Evolutionary conservation across 768 basidiomycete genomes (phyloP).

Genomic region (Holtermannia corniformis): DNA sequence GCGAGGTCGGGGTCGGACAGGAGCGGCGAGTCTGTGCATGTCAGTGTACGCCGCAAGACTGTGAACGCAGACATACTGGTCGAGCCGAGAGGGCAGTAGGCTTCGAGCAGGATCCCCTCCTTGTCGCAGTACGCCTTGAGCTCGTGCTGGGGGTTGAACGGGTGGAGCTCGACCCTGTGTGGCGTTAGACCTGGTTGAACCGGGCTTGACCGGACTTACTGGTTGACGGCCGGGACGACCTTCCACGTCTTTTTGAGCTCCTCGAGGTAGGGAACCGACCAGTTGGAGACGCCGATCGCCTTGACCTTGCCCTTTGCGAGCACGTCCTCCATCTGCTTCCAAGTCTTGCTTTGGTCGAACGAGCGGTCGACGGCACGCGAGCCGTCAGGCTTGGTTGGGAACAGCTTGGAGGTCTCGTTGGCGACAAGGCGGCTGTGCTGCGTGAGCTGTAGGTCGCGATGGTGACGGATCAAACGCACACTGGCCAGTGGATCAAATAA

Average conservation of each 20-base stretch:
- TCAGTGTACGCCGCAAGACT: not conserved
- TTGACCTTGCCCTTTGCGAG: slow-evolving; percentile 59
- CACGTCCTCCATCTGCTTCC: slow-evolving; percentile 27
- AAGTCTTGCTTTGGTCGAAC: slow-evolving; percentile 24
- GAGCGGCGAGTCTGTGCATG: slow-evolving; percentile 58
- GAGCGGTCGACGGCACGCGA: slow-evolving; percentile 13
- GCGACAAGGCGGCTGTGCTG: slow-evolving; percentile 4
- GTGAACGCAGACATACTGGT: slow-evolving; percentile 48
- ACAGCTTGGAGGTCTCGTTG: slow-evolving; percentile 7
- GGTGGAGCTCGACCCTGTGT: slow-evolving; percentile 59
- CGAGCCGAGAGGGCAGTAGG: slow-evolving; percentile 78
- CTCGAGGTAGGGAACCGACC: slow-evolving; percentile 54
- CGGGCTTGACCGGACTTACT: slow-evolving; percentile 44
- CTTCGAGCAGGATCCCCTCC: slow-evolving; percentile 64
- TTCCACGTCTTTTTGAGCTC: slow-evolving; percentile 61
- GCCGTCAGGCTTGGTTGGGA: slow-evolving; percentile 20
- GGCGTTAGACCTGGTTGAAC: too few species aligned
- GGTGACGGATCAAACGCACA: slow-evolving; percentile 10
- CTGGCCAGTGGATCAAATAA: slow-evolving; percentile 46
- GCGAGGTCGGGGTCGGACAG: slow-evolving; percentile 53
- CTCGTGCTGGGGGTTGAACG: slow-evolving; percentile 63
- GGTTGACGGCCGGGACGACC: slow-evolving; percentile 66
- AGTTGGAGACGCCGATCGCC: slow-evolving; percentile 82
- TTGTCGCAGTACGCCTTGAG: slow-evolving; percentile 60
- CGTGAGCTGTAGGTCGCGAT: too few species aligned